These are phyloP conservation scores for Botrytis hyacinthi DNA, from an alignment of 2,329 filamentous ascomycete genomes.

Conservation along the genomic window DNA sequence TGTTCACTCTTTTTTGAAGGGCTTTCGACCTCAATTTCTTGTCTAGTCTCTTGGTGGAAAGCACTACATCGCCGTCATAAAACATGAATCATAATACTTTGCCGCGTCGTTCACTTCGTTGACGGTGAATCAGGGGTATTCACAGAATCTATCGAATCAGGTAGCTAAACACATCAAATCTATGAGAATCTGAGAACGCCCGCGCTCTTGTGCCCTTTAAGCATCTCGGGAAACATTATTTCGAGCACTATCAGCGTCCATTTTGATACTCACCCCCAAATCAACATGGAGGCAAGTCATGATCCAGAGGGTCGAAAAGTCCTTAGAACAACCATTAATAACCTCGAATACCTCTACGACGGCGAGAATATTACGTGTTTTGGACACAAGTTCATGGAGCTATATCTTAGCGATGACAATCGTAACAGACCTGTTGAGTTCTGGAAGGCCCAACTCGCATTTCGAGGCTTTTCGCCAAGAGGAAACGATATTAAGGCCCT, in stretches of 20 bases:
- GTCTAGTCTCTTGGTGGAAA: not conserved
- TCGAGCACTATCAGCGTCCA: not conserved
- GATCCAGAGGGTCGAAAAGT: not conserved
- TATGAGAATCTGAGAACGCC: not conserved
- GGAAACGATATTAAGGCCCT: not conserved
- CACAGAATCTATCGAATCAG: not conserved
- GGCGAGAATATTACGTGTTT: not conserved
- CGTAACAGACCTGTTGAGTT: not conserved
- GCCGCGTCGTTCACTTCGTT: not conserved
- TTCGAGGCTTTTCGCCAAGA: not conserved
- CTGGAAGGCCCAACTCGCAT: not conserved
- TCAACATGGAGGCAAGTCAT: not conserved
- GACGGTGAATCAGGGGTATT: not conserved
- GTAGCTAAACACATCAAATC: not conserved
- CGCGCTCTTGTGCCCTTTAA: not conserved
- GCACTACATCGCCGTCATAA: not conserved
- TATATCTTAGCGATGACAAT: not conserved
- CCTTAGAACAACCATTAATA: not conserved
- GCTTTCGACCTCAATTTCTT: not conserved
- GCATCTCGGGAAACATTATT: not conserved
- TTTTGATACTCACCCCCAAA: not conserved
- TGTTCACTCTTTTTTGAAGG: too few relatives aligned
- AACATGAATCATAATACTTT: not conserved
- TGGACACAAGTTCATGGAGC: not conserved
- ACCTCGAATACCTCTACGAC: not conserved